These are phyloP conservation scores for Coniella vitis DNA, from an alignment of 2,329 filamentous ascomycete species.

Conservation along the genomic window DNA sequence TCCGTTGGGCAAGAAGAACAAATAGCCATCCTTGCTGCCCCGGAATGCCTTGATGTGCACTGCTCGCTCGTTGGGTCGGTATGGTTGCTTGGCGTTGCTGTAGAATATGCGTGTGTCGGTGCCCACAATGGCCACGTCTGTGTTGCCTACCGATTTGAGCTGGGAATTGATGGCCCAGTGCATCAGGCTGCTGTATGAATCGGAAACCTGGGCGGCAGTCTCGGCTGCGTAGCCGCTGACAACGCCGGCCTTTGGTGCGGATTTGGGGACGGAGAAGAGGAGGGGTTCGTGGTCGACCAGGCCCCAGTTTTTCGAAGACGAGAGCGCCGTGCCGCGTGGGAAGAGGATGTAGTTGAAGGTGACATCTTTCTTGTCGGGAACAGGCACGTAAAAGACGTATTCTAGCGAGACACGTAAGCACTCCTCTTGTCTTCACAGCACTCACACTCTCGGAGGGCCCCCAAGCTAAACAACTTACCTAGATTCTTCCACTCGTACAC, in stretches of 20 bases:
- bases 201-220: slow-evolving; percentile 47
- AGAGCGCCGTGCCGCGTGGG: slow-evolving; percentile 43
- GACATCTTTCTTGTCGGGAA: slow-evolving; percentile 58
- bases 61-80: slow-evolving; percentile 54
- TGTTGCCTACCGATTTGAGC: slow-evolving; percentile 42
- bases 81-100: slow-evolving; percentile 48
- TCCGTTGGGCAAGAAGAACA: slow-evolving; percentile 60
- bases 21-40: slow-evolving; percentile 61
- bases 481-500: slow-evolving; percentile 56
- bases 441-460: no score
- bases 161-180: slow-evolving; percentile 52
- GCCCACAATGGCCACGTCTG: slow-evolving; percentile 38
- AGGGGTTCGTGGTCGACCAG: slow-evolving; percentile 45
- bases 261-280: slow-evolving; percentile 56
- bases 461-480: slow-evolving; percentile 34
- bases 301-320: slow-evolving; percentile 25
- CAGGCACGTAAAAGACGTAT: slow-evolving; percentile 56
- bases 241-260: slow-evolving; percentile 53
- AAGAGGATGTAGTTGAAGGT: slow-evolving; percentile 62
- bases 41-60: slow-evolving; percentile 61
- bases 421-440: no score
- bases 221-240: slow-evolving; percentile 44
- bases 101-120: slow-evolving; percentile 52
- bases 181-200: slow-evolving; percentile 52
- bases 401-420: slow-evolving; percentile 31